phyloP scores from a whole-genome alignment of 2,329 filamentous ascomycete genomes.

The Pseudogymnoascus sp. region DNA sequence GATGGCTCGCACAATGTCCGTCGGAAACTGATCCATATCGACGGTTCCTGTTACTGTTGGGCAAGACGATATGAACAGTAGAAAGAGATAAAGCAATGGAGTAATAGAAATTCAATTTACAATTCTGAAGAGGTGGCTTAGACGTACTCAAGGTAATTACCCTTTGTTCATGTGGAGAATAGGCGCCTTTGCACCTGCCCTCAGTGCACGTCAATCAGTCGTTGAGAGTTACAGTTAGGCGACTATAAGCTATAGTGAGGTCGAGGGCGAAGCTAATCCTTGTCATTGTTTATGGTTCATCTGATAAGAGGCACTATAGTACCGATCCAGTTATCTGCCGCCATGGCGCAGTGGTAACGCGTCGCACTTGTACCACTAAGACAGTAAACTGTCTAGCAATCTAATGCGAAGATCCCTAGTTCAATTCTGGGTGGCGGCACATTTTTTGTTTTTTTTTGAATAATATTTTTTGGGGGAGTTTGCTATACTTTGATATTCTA shows the following conservation, averaged over 20 bases:
- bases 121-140: neutral
- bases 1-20: neutral
- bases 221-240: too few species aligned
- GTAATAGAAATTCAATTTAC: neutral
- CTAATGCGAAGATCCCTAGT: slow-evolving; percentile 9
- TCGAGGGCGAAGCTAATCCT: neutral
- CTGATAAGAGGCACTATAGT: neutral
- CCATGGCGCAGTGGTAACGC: slow-evolving; percentile 9
- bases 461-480: neutral
- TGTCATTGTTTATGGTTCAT: neutral
- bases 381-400: slow-evolving; percentile 9
- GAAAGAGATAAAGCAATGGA: neutral
- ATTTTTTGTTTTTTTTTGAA: neutral
- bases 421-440: slow-evolving; percentile 8
- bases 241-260: neutral
- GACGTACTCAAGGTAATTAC: neutral
- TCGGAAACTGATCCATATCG: neutral
- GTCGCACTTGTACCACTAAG: slow-evolving; percentile 10
- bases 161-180: neutral
- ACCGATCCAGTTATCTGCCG: neutral
- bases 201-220: neutral
- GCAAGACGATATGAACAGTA: neutral
- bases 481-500: neutral
- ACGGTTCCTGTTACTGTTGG: neutral
- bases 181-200: neutral